Conservation (phyloP, 2,329 filamentous ascomycete species). For the Aspergillus sojae region DNA sequence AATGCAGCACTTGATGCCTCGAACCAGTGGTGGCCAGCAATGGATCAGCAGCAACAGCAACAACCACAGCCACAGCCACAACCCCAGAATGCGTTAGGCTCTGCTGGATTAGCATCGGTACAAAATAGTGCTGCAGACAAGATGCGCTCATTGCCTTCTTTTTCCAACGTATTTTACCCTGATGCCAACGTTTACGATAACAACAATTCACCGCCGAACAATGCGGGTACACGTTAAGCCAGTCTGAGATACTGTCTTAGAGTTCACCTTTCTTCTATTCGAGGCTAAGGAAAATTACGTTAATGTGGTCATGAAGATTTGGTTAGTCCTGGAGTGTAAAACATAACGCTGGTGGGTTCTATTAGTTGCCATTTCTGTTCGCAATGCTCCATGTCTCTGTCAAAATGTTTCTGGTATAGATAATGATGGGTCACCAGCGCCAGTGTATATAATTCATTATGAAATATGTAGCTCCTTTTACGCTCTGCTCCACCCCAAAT, state of each 20-base stretch:
- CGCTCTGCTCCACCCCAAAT: neutral
- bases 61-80: slow-evolving; percentile 25
- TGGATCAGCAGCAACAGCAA: slow-evolving; percentile 36
- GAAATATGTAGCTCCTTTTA: neutral
- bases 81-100: slow-evolving; percentile 24
- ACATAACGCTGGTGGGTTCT: neutral
- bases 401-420: neutral
- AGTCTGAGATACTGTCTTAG: neutral
- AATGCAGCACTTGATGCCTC: slow-evolving; percentile 52
- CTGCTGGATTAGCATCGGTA: slow-evolving; percentile 22
- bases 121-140: slow-evolving; percentile 21
- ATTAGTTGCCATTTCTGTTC: neutral
- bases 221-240: neutral
- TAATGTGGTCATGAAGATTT: neutral
- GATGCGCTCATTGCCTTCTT: slow-evolving; percentile 18
- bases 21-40: slow-evolving; percentile 42
- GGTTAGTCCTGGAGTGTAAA: neutral
- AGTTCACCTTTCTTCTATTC: neutral
- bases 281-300: neutral
- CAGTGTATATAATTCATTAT: neutral
- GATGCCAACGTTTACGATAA: slow-evolving; percentile 18
- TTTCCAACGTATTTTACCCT: slow-evolving; percentile 18
- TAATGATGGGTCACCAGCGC: neutral
- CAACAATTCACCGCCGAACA: slow-evolving; percentile 2
- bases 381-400: neutral